A percentile compares a stretch with the other conserved stretches of the same genome.
Evolutionary conservation across 2,329 filamentous ascomycete species (phyloP).

Genomic region (Lizonia empirigonia): DNA sequence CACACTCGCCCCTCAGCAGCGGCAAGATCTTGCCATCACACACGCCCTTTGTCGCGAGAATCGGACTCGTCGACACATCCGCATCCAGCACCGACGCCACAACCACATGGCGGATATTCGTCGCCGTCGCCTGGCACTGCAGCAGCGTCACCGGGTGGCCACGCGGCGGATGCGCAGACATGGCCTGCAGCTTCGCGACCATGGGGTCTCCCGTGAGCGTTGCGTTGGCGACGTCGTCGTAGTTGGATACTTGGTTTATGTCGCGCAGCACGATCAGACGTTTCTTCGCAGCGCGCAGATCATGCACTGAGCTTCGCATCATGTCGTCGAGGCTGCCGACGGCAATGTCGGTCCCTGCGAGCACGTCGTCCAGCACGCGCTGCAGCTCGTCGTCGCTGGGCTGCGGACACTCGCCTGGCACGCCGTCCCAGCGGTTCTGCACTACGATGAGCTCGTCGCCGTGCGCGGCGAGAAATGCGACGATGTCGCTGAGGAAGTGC

Average conservation of each 20-base stretch:
- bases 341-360: constrained; percentile 23
- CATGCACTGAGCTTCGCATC: constrained; percentile 28
- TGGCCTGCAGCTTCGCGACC: constrained; percentile 30
- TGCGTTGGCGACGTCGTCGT: constrained; percentile 42
- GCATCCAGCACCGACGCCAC: constrained; percentile 54
- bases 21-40: constrained; percentile 58
- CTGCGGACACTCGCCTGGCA: constrained; percentile 54
- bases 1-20: constrained; percentile 52
- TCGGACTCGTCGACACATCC: constrained; percentile 53
- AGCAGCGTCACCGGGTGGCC: constrained; percentile 35
- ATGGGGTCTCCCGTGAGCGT: constrained; percentile 41
- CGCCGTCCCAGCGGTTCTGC: constrained; percentile 59
- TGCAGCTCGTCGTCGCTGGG: constrained; percentile 52
- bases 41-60: constrained; percentile 57
- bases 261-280: constrained; percentile 37
- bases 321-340: constrained; percentile 38
- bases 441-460: constrained; percentile 56
- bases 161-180: constrained; percentile 26
- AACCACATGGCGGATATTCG: constrained; percentile 56
- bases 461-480: constrained; percentile 51
- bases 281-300: constrained; percentile 33
- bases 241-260: constrained; percentile 37
- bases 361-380: constrained; percentile 46
- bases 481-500: constrained; percentile 50
- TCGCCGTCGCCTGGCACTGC: constrained; percentile 60